phyloP scores from a whole-genome alignment of 2,329 filamentous ascomycete genomes.

The Ceratocystis diversiconidia region DNA sequence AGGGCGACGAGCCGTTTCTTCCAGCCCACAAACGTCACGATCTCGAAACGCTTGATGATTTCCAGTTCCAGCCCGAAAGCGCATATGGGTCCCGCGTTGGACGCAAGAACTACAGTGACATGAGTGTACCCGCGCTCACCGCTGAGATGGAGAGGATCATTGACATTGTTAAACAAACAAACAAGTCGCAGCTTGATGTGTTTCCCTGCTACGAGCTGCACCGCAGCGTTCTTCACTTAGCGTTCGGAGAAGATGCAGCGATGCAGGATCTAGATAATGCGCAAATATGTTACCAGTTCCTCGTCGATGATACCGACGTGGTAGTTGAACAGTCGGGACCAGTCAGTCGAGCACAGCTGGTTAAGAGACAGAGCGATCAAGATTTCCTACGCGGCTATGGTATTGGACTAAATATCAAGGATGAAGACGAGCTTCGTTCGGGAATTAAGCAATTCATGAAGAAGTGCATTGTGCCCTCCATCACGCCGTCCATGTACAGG shows the following conservation, averaged over 20 bases:
- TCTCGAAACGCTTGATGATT: slow-evolving; percentile 12
- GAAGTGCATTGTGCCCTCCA: neutral
- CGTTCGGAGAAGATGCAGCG: neutral
- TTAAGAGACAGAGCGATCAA: slow-evolving; percentile 11
- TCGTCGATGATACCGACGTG: slow-evolving; percentile 10
- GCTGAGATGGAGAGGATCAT: slow-evolving; percentile 4
- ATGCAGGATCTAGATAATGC: slow-evolving; percentile 13
- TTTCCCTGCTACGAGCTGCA: slow-evolving; percentile 7
- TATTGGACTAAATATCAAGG: slow-evolving; percentile 7
- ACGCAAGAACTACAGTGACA: neutral
- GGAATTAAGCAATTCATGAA: slow-evolving; percentile 9
- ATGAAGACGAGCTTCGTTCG: neutral
- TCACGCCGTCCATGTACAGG: slow-evolving; percentile 14
- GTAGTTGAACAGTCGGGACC: neutral
- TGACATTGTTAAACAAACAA: slow-evolving; percentile 7
- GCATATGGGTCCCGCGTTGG: slow-evolving; percentile 5
- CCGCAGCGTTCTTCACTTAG: neutral
- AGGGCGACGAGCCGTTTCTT: slow-evolving; percentile 13
- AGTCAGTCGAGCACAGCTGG: neutral
- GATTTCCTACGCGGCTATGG: slow-evolving; percentile 10
- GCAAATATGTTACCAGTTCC: slow-evolving; percentile 15
- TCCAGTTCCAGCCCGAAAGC: slow-evolving; percentile 12
- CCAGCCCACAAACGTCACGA: slow-evolving; percentile 11
- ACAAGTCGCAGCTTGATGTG: slow-evolving; percentile 4
- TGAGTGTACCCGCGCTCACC: neutral